Evolutionary conservation across 2,329 filamentous ascomycete genomes (phyloP), one percentile per base, ranked within the genome.

Genomic region (Colletotrichum agaves): DNA sequence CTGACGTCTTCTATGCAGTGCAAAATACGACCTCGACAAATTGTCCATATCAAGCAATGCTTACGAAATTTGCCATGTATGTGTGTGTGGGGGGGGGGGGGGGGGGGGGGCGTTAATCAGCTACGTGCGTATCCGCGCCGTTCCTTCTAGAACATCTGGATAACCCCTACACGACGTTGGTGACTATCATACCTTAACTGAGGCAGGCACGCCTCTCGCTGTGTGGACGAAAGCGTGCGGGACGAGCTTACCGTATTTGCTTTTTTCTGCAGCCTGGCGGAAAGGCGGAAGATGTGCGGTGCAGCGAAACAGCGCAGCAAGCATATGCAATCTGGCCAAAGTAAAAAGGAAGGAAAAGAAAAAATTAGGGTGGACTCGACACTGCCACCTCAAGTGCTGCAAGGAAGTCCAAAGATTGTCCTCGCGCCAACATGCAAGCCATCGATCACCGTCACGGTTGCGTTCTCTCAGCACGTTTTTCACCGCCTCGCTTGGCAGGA

Each of bases 251-350:
- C 61, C 61, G 44, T 8, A 59, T 65, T 68, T 68, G 65, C 65
- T 68, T 68, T 65, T 68, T 49, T 61, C 53, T 65, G 61, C 65
- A 60, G 15, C 49, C 23, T 17, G 39, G 46, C 21, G 23, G 47
- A 15, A 58, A 19, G 33, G 21, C 52, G 41, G 61, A 59, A 41
- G 64, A 58, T 56, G 35, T n/a, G 58, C 58, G 46, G 47, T 64
- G 33, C 46, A 41, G 46, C 44, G 15, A 21, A 27, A 43, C 33
- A 49, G 19, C 44, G 27, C 46, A 61, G 35, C 11, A 60, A 12
- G 44, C 44, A 46, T 35, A 12, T 39, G 31, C 23, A 59, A 49
- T 59, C 31, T 59, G 56, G 17, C 31, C 27, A 10, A 21, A 37
- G 31, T 23, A 6, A 10, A 31, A 19, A 6, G 19, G 10, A 21